Conservation (phyloP, 768 basidiomycete genomes). For the Gyrodon lividus region DNA sequence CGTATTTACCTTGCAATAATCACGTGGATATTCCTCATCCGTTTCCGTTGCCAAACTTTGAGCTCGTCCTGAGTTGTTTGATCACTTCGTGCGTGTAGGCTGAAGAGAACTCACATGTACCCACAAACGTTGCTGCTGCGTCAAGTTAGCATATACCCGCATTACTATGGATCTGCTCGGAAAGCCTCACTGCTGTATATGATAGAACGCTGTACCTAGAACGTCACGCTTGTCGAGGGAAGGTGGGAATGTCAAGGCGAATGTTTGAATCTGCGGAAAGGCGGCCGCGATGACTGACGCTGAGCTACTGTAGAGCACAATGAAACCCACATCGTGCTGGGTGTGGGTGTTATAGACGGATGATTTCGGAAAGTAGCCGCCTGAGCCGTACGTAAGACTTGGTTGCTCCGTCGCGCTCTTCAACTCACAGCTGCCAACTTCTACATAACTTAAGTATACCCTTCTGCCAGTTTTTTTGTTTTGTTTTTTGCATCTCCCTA, state of each 20-base stretch:
- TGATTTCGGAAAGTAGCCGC: conserved; percentile 10
- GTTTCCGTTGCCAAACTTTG: not conserved
- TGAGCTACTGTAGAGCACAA: not conserved
- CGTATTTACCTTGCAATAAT: conserved; percentile 21
- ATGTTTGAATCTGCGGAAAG: not conserved
- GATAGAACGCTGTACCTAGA: not conserved
- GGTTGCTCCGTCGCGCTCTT: not conserved
- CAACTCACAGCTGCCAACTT: too few species aligned
- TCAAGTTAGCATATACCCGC: not conserved
- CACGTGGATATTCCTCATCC: conserved; percentile 26
- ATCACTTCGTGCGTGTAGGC: not conserved
- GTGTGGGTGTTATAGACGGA: not conserved
- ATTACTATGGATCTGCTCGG: not conserved
- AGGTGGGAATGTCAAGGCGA: not conserved
- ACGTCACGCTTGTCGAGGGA: not conserved
- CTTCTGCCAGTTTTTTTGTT: not conserved
- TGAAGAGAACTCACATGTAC: not conserved
- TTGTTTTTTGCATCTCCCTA: not conserved
- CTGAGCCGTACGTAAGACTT: conserved; percentile 5
- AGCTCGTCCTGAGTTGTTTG: not conserved
- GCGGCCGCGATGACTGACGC: not conserved
- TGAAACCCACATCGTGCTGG: not conserved
- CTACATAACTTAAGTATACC: not conserved
- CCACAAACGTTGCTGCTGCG: not conserved
- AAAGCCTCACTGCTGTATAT: not conserved